Evolutionary conservation across 2,329 filamentous ascomycete species (phyloP), one percentile per base, ranked within the genome.

Genomic region (Xylariaceae sp.): DNA sequence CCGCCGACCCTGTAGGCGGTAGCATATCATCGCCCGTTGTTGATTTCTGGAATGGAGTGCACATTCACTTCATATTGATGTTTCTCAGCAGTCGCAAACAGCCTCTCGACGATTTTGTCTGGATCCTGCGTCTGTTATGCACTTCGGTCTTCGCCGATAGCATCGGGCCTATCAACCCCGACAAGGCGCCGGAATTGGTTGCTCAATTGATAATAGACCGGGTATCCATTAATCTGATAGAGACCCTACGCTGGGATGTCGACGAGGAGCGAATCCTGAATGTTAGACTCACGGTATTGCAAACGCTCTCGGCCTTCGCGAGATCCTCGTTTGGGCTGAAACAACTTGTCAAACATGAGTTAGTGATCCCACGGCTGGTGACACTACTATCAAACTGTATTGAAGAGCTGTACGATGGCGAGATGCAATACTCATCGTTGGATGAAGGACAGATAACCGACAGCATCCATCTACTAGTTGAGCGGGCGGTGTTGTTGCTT

Each of bases 281-380:
- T 14, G 64, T 76, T 50, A 67, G 70, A 47, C 55, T 73, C 64
- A 61, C 75, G 53, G 62, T 75, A 8, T 58, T 85, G 33, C 71
- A 72, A 37, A 74, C 80, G 2, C 66, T 85, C 12, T 69, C 75
- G n/a, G 70, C 76, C 2, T 83, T 90, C 60, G 77, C 80, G 2
- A 68, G 73, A 5, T 79, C 79, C n/a, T 67, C 75, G 0, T 80
- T 86, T 56, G 85, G 85, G 7, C 76, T 78, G 2, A 62, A 72
- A 20, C 78, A 86, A 37, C 74, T 96, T 7, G 85, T 85, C 0
- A 68, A 71, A 5, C 86, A 93, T 62, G 76, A 77, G 3, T 79
- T 77, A 33, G 82, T 82, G 11, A 79, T 95, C 14, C 88, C 87
- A 1, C 80, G 88, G 3, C 69, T 95, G 0, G 83, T 94, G 21